Base-by-base conservation (phyloP, 2,329 filamentous ascomycete genomes). In the Aquanectria penicillioides region DNA sequence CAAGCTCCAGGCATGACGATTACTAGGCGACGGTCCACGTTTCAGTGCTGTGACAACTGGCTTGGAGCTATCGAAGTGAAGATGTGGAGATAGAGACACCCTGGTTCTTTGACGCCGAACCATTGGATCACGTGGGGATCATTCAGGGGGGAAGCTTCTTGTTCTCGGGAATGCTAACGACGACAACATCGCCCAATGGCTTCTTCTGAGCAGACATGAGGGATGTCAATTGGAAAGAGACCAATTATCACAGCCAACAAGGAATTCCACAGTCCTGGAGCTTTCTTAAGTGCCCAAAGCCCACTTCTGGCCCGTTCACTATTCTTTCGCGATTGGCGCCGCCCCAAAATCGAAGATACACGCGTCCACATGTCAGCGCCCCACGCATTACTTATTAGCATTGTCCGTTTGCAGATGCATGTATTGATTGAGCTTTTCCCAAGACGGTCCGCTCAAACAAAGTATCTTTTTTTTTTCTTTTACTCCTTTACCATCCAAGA, bases 61-160 rank as follows among this genome's bases (percentile, higher is more conserved):
- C 29, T 43, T 33, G 15, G 50, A 51, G 40, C 44, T 41, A n/a
- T 22, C 25, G 37, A 33, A 46, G 33, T 53, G 40, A 37, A 20
- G 6, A 49, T 63, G 65, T 68, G 67, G 65, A 69, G 65, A 67
- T 67, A n/a, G 22, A 38, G 36, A 37, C 64, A 66, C 65, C 63
- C 63, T 68, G 64, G 63, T 55, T 25, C 31, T 37, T 61, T 56
- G 31, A 57, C 23, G 44, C 46, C 23, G 26, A 13, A 33, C 8
- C 3, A 41, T 13, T 44, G 48, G 48, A 69, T 69, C 67, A 69
- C 67, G 67, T 69, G 67, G 57, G 31, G 37, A 31, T 9, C 20
- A 33, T 52, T 59, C 61, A 56, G 57, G 52, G 61, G 55, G 44
- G 26, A 34, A 12, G 6, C 11, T n/a, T n/a, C n/a, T n/a, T 46